Evolutionary conservation across 1,139 yeast species (phyloP), one percentile per base, ranked within the genome.

Genomic region (Kazachstania sp.): DNA sequence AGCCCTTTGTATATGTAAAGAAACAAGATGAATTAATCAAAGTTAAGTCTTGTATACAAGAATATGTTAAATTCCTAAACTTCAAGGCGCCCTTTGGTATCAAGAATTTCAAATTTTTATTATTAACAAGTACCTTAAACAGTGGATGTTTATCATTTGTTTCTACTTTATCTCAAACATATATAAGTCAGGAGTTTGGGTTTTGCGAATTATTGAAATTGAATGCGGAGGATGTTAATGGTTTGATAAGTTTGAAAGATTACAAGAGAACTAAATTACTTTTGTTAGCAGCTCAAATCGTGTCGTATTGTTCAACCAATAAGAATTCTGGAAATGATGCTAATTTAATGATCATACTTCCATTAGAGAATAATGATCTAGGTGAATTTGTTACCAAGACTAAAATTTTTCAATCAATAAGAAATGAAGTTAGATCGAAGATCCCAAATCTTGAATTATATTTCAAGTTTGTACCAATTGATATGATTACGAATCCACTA

Each of bases 391-490:
- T 81, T 1, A 74, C 71, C 42, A 74, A 76, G 49, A 69, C 79
- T 1, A 69, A 69, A 44, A 64, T 77, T 0, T 73, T 80, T 49
- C 65, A 78, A 34, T 68, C 71, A 41, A 78, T 83, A 53, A 71
- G 73, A 50, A 52, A 54, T 30, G 63, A 67, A 58, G 46, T 67
- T 53, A n/a, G 67, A 70, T 55, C 70, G 57, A 71, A 56, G 41
- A 74, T 79, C 0, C 68, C 75, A 43, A 75, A 71, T 16, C 69
- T 61, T 6, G 67, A 66, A 18, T 44, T 78, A 0, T 77, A 77
- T 48, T 68, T 79, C 43, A 81, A 81, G 53, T 68, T 82, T 2
- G 63, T 86, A 4, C 85, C 90, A 1, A 65, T 77, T 16, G 71
- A 73, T 4, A 70, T 73, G 40, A 73, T 79, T 32, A 73, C 77